Evolutionary conservation across 2,329 filamentous ascomycete genomes (phyloP), one percentile per base, ranked within the genome.

Genomic region (Claviceps citrina): DNA sequence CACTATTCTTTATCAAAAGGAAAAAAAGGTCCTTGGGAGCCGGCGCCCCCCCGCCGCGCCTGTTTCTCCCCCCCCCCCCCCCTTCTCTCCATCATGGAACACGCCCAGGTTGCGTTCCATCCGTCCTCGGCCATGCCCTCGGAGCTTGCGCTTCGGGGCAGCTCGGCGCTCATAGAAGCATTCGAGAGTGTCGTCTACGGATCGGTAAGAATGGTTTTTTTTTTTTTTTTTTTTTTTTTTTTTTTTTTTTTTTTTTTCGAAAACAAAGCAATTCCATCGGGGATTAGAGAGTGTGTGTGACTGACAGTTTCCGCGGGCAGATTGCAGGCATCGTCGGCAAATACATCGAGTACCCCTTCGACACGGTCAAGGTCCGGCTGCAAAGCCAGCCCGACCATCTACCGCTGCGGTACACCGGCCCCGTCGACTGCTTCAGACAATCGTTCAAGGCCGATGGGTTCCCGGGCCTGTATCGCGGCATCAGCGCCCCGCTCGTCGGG

Each of bases 331-430:
- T 93, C 44, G 78, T 84, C 27, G 89, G 89, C 46, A 98, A 96
- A 66, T 84, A 89, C 59, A 89, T 98, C 55, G 91, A 98, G 60
- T 98, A 95, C 58, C 91, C 91, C 19, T 98, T 98, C 63, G 91
- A 98, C 63, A 98, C 91, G 0, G 80, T 98, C 59, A 98, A 98
- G 64, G 91, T 98, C 44, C 83, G 91, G 31, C 74, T 98, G 9
- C 91, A 98, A 59, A 91, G 89, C n/a, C 89, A 96, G 59, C 84
- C 86, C 26, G 81, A 89, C 58, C 76, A 81, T 51, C 68, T 85
- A 2, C 86, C 85, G 13, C 73, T 87, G 16, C 78, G 74, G 44
- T 96, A 95, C 60, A 76, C 66, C 5, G 91, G 91, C 0, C 89
- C 91, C 0, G 54, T 95, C 47, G 91, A 98, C 63, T 96, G 91